Evolutionary conservation across 352 stramenopile genomes (phyloP).

Genomic region (Phytophthora vignae): DNA sequence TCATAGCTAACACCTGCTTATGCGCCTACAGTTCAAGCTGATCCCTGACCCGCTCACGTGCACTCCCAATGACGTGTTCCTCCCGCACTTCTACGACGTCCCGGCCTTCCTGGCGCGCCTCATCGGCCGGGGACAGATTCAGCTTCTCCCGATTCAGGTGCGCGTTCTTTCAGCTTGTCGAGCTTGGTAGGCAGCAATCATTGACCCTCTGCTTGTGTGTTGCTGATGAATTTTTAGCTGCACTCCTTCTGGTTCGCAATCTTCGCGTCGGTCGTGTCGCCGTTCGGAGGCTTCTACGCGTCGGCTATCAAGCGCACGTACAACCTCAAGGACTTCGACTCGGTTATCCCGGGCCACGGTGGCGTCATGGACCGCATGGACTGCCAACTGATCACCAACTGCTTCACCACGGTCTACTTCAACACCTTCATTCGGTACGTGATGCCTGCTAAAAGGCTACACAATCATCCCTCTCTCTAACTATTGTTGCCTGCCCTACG

Average conservation of each 20-base stretch:
- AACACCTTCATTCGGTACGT: slow-evolving; percentile 95
- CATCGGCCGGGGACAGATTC: slow-evolving; percentile 74
- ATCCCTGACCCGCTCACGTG: slow-evolving; percentile 79
- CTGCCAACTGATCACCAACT: slow-evolving; percentile 96
- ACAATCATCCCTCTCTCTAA: slow-evolving; percentile 1
- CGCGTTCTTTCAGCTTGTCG: neutral
- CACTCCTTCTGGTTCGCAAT: slow-evolving; percentile 97
- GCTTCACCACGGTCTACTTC: slow-evolving; percentile 98
- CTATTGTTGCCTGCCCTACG: neutral
- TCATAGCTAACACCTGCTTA: neutral
- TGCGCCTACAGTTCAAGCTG: slow-evolving; percentile 47
- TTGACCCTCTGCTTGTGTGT: neutral
- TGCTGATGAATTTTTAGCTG: slow-evolving; percentile 62
- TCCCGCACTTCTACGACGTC: slow-evolving; percentile 68
- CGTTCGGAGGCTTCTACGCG: slow-evolving; percentile 99
- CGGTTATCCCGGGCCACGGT: slow-evolving; percentile 98
- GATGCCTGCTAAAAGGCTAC: neutral
- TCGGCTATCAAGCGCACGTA: slow-evolving; percentile 99
- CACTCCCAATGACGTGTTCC: slow-evolving; percentile 68
- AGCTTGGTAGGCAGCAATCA: neutral
- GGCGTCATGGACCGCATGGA: slow-evolving; percentile 98
- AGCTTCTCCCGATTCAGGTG: slow-evolving; percentile 90
- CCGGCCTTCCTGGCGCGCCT: slow-evolving; percentile 83
- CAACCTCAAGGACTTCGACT: slow-evolving; percentile 99
- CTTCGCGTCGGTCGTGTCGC: slow-evolving; percentile 98